Conservation (phyloP, 805 yeast genomes). For the Clavispora vitiphila region DNA sequence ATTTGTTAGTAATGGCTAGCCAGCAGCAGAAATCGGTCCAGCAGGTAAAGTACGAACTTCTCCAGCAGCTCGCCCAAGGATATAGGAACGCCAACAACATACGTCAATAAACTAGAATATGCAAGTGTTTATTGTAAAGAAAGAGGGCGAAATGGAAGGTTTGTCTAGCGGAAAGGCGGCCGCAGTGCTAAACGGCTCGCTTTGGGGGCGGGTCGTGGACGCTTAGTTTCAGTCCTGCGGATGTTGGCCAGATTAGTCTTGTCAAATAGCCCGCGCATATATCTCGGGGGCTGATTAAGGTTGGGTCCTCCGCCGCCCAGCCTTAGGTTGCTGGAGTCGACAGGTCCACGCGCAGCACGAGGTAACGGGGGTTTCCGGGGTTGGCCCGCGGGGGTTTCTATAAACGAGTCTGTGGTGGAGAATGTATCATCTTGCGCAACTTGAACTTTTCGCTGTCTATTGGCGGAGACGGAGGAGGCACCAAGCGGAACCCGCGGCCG, state of each 20-base stretch:
- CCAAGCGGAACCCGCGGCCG: neutral
- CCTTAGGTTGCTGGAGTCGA: neutral
- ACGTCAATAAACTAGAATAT: neutral
- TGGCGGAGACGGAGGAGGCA: neutral
- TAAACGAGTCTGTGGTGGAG: slow-evolving; percentile 24
- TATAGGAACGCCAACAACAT: neutral
- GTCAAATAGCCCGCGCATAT: slow-evolving; percentile 35
- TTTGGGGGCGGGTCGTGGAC: neutral
- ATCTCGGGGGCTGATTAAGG: slow-evolving; percentile 40
- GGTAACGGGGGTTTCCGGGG: slow-evolving; percentile 17
- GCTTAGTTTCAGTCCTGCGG: slow-evolving; percentile 2
- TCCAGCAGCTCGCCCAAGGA: slow-evolving; percentile 15
- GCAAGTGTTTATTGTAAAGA: neutral
- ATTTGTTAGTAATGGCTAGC: slow-evolving; percentile 32
- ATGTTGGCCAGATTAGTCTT: slow-evolving; percentile 8
- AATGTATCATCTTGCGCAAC: slow-evolving; percentile 23
- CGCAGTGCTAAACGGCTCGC: slow-evolving; percentile 2
- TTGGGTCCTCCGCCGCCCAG: slow-evolving; percentile 22
- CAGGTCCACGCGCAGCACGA: slow-evolving; percentile 1
- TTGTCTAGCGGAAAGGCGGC: neutral
- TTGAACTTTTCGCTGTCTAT: slow-evolving; percentile 1
- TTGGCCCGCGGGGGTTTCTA: slow-evolving; percentile 18
- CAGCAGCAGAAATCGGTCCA: slow-evolving; percentile 40
- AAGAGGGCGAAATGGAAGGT: too few relatives aligned
- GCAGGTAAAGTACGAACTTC: slow-evolving; percentile 38